phyloP scores from a whole-genome alignment of 108 stramenopile species.

The Skeletonema potamos region DNA sequence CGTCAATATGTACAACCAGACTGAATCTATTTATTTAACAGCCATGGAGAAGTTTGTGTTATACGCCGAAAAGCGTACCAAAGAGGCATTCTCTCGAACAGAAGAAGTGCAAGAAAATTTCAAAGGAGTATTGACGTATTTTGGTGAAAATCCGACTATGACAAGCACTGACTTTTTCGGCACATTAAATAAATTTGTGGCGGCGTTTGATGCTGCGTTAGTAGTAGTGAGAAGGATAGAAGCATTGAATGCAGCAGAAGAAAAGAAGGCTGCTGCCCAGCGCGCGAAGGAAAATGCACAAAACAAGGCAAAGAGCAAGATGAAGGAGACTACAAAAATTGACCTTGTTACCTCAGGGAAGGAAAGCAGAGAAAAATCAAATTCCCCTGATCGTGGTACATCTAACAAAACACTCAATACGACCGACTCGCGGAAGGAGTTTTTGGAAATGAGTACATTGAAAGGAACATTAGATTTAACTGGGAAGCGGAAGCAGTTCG shows the following conservation, averaged over 20 bases:
- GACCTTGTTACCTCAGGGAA: constrained; percentile 3
- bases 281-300: constrained; percentile 31
- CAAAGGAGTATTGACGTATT: constrained; percentile 64
- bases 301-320: constrained; percentile 7
- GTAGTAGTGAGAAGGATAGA: constrained; percentile 72
- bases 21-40: constrained; percentile 55
- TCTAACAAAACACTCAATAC: not conserved
- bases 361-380: not conserved
- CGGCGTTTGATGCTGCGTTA: constrained; percentile 61
- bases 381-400: not conserved
- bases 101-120: constrained; percentile 68
- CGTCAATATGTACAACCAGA: constrained; percentile 69
- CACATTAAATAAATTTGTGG: constrained; percentile 74
- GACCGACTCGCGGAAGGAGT: not conserved
- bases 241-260: constrained; percentile 40
- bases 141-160: constrained; percentile 90
- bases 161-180: constrained; percentile 84
- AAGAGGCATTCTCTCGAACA: constrained; percentile 53
- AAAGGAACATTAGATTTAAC: constrained; percentile 33
- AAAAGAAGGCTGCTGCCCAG: constrained; percentile 46
- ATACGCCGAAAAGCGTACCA: constrained; percentile 48
- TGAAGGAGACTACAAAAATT: constrained; percentile 5
- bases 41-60: constrained; percentile 76
- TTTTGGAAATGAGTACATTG: not conserved
- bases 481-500: constrained; percentile 27